Conservation (phyloP, 129 eudicot genomes). For the Heracleum sosnowskyi region DNA sequence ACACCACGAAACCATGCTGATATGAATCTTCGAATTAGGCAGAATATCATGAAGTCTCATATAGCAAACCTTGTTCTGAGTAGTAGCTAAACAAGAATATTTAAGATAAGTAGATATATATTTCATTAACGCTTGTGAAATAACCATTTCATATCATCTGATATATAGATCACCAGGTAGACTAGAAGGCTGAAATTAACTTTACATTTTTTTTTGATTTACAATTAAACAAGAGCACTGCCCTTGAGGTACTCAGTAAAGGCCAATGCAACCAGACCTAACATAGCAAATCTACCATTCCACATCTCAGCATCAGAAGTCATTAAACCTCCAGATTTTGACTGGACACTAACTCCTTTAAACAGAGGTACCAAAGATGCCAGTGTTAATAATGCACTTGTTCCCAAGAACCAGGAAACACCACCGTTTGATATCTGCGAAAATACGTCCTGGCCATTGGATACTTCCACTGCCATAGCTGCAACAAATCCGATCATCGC, state of each 20-base stretch:
- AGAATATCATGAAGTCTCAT: too few species aligned
- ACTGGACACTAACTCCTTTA: slow-evolving; percentile 52
- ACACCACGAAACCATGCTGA: too few species aligned
- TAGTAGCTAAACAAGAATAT: too few species aligned
- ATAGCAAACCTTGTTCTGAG: too few species aligned
- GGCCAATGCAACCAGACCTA: slow-evolving; percentile 79
- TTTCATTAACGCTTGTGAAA: too few species aligned
- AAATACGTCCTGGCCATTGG: slow-evolving; percentile 49
- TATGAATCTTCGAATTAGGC: too few species aligned
- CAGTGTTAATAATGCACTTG: slow-evolving; percentile 41
- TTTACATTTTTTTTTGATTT: too few species aligned
- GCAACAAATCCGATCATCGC: slow-evolving; percentile 86
- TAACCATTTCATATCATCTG: background rate
- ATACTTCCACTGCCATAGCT: slow-evolving; percentile 53
- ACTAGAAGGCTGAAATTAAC: too few species aligned
- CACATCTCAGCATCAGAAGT: slow-evolving; percentile 76
- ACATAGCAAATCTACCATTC: slow-evolving; percentile 83
- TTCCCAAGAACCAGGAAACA: slow-evolving; percentile 44
- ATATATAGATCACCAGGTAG: background rate
- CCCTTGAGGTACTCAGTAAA: slow-evolving; percentile 66
- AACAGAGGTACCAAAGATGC: slow-evolving; percentile 80
- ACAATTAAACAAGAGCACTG: slow-evolving; percentile 46
- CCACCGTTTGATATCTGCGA: slow-evolving; percentile 68
- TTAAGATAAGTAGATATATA: background rate
- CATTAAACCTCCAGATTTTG: slow-evolving; percentile 58